Percentiles rank a stretch among this genome's conserved stretches.
phyloP scores from a whole-genome alignment of 257 asterid genomes.

The Gentiana macrophylla region DNA sequence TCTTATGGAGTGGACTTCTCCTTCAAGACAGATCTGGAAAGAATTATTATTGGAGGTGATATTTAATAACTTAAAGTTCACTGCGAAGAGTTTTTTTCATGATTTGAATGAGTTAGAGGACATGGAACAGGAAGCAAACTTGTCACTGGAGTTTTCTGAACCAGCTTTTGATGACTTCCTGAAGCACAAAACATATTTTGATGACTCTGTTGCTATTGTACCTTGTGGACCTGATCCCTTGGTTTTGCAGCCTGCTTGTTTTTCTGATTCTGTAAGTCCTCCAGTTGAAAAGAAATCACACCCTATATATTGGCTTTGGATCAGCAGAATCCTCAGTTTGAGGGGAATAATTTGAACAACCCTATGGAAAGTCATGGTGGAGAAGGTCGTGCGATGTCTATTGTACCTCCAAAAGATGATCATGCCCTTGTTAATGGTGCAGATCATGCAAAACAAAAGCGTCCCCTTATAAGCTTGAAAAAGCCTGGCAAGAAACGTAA shows the following conservation, averaged over 20 bases:
- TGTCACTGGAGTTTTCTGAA: slow-evolving; percentile 19
- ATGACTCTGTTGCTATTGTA: slow-evolving; percentile 17
- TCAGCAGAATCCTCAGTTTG: neutral
- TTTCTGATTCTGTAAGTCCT: slow-evolving; percentile 10
- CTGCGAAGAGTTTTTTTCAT: slow-evolving; percentile 23
- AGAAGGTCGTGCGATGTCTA: slow-evolving; percentile 12
- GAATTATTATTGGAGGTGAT: slow-evolving; percentile 40
- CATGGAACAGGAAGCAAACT: slow-evolving; percentile 21
- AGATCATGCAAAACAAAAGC: slow-evolving; percentile 6
- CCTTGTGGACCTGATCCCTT: slow-evolving; percentile 27
- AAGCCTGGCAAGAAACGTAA: slow-evolving; percentile 10
- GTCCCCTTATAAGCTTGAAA: slow-evolving; percentile 12
- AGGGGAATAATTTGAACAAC: neutral
- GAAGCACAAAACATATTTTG: slow-evolving; percentile 20
- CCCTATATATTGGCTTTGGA: slow-evolving; percentile 4
- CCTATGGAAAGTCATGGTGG: slow-evolving; percentile 15
- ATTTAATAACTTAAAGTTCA: slow-evolving; percentile 30
- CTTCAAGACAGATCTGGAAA: slow-evolving; percentile 34
- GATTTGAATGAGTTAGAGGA: slow-evolving; percentile 29
- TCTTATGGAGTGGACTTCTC: slow-evolving; percentile 60
- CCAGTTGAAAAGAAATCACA: slow-evolving; percentile 11
- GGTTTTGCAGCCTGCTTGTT: slow-evolving; percentile 16
- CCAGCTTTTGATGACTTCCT: slow-evolving; percentile 13
- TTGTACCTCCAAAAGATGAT: slow-evolving; percentile 14
- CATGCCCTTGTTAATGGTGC: slow-evolving; percentile 20